Conservation (phyloP, 2,329 filamentous ascomycete genomes). For the Bertia moriformis region DNA sequence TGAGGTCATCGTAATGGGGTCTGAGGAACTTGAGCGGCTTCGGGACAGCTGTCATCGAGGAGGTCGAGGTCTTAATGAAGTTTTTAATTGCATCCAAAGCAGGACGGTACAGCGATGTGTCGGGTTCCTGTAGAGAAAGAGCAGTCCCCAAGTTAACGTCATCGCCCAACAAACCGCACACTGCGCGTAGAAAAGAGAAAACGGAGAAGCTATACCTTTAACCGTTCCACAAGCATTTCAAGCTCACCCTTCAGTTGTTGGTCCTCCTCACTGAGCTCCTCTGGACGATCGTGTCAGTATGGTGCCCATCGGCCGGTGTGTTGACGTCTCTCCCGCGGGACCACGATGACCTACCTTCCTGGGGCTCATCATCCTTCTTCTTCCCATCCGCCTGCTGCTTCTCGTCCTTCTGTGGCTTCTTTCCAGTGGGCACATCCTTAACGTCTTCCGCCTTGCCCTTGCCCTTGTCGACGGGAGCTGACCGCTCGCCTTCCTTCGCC, state of each 20-base stretch:
- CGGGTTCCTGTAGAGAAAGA: constrained; percentile 50
- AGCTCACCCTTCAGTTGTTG: constrained; percentile 96
- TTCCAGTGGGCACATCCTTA: constrained; percentile 33
- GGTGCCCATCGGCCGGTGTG: constrained; percentile 14
- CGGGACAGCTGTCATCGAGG: constrained; percentile 96
- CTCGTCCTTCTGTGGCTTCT: constrained; percentile 10
- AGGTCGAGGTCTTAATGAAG: constrained; percentile 97
- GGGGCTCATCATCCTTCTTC: constrained; percentile 23
- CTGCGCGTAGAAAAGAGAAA: too few relatives aligned
- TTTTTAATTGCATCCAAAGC: constrained; percentile 93
- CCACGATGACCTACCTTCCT: constrained; percentile 2
- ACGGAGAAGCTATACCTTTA: constrained; percentile 53
- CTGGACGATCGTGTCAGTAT: constrained; percentile 27
- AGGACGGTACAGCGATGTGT: constrained; percentile 76
- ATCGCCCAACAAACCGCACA: neutral
- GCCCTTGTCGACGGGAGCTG: constrained; percentile 69
- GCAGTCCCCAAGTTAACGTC: neutral
- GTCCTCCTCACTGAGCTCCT: constrained; percentile 94
- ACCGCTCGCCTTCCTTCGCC: constrained; percentile 85
- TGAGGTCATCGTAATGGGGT: constrained; percentile 85
- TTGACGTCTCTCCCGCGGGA: too few relatives aligned
- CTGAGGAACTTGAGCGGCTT: constrained; percentile 96
- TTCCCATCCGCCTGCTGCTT: constrained; percentile 54
- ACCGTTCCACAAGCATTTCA: constrained; percentile 90
- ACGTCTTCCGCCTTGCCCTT: constrained; percentile 80